These are phyloP conservation scores for Nitzschia sp. DNA, from an alignment of 108 stramenopile species.

Conservation along the genomic window DNA sequence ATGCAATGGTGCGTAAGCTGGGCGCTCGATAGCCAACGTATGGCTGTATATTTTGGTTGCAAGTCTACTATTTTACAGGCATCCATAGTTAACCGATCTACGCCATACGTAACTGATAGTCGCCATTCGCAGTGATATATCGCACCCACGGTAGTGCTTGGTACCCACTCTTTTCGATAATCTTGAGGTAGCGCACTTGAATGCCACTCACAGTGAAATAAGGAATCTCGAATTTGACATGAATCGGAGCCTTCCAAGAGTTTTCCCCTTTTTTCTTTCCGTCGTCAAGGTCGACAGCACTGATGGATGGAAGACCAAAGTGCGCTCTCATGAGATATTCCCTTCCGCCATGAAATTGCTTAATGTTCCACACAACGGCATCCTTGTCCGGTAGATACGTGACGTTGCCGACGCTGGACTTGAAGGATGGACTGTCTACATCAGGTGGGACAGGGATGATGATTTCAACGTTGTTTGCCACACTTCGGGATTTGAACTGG, in stretches of 20 bases:
- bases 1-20: neutral
- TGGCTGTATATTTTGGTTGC: no score
- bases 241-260: constrained; percentile 93
- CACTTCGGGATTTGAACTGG: constrained; percentile 96
- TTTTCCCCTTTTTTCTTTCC: constrained; percentile 74
- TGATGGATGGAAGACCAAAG: constrained; percentile 97
- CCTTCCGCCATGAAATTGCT: constrained; percentile 93
- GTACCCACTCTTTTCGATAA: constrained; percentile 99
- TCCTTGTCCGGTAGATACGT: constrained; percentile 98
- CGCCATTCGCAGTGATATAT: constrained; percentile 98
- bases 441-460: constrained; percentile 98
- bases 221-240: constrained; percentile 98
- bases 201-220: constrained; percentile 99
- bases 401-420: constrained; percentile 93
- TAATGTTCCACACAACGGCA: constrained; percentile 97
- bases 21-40: no score
- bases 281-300: constrained; percentile 75
- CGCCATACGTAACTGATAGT: constrained; percentile 97
- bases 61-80: no score
- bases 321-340: constrained; percentile 99
- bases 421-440: constrained; percentile 99
- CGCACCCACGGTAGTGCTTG: constrained; percentile 99
- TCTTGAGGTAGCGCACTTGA: constrained; percentile 99
- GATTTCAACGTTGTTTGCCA: constrained; percentile 99
- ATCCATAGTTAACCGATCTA: no score